Percentiles rank a stretch among this genome's conserved stretches.
Conservation (phyloP, 768 basidiomycete genomes). For the Mycena albidolilacea region DNA sequence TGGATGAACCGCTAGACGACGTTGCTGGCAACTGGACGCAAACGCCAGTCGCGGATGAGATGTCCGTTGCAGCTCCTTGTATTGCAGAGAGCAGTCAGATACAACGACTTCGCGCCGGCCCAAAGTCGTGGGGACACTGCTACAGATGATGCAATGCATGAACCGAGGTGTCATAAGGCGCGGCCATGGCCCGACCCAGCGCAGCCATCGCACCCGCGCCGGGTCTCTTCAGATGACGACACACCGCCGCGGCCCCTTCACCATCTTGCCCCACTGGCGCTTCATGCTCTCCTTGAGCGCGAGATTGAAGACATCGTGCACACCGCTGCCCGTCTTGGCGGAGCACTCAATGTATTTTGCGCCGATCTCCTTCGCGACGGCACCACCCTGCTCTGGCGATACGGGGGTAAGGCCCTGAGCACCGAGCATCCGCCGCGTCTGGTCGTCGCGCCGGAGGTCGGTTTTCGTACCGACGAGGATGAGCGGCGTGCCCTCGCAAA, state of each 20-base stretch:
- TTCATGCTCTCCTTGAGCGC: constrained; percentile 93
- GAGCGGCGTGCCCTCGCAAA: constrained; percentile 90
- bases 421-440: constrained; percentile 88
- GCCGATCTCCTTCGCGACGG: constrained; percentile 94
- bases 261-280: constrained; percentile 81
- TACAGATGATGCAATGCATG: too few relatives aligned
- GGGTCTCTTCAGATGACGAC: constrained; percentile 62
- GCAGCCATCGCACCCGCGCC: too few relatives aligned
- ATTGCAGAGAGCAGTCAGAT: too few relatives aligned
- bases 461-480: constrained; percentile 96
- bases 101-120: too few relatives aligned
- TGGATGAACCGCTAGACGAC: too few relatives aligned
- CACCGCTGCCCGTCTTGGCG: constrained; percentile 91
- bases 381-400: constrained; percentile 83
- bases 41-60: too few relatives aligned
- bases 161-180: too few relatives aligned
- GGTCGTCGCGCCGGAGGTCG: constrained; percentile 89
- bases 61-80: too few relatives aligned
- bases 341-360: constrained; percentile 95
- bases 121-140: too few relatives aligned
- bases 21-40: too few relatives aligned
- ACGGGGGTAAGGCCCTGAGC: constrained; percentile 92
- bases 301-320: constrained; percentile 92
- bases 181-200: too few relatives aligned
- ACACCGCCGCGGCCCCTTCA: constrained; percentile 77